Percentiles rank a stretch among this genome's conserved stretches.
phyloP scores from a whole-genome alignment of 2,329 filamentous ascomycete species.

The Colletotrichum sublineola region DNA sequence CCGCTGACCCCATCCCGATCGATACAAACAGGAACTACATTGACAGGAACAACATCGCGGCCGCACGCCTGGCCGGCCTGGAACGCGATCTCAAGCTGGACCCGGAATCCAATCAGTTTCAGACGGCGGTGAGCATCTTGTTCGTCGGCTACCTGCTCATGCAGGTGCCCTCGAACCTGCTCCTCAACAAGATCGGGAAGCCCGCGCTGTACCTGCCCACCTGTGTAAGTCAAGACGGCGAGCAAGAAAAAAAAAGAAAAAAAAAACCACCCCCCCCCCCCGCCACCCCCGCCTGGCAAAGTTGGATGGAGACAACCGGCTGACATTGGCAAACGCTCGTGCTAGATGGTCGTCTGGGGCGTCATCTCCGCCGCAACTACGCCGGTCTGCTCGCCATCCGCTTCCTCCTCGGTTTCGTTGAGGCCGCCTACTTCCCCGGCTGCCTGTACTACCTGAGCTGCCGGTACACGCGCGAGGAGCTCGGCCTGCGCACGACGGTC shows the following conservation, averaged over 20 bases:
- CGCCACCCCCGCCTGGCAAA: neutral
- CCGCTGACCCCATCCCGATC: neutral
- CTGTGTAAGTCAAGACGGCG: conserved; percentile 53
- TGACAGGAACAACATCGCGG: conserved; percentile 57
- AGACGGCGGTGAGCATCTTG: conserved; percentile 63
- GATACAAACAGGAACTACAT: conserved; percentile 33
- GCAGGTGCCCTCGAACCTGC: conserved; percentile 65
- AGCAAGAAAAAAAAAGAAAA: too few relatives aligned
- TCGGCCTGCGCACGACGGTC: conserved; percentile 74
- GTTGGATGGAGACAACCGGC: too few relatives aligned
- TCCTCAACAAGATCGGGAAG: conserved; percentile 65
- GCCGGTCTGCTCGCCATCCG: conserved; percentile 52
- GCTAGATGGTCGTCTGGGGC: conserved; percentile 58
- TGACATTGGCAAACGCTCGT: neutral
- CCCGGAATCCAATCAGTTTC: conserved; percentile 50
- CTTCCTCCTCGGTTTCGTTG: conserved; percentile 46
- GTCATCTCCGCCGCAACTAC: conserved; percentile 58
- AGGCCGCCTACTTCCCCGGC: conserved; percentile 49
- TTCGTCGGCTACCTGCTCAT: conserved; percentile 66
- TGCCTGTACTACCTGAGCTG: conserved; percentile 73
- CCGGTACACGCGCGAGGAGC: conserved; percentile 79
- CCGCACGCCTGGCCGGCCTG: conserved; percentile 65
- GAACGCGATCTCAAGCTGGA: conserved; percentile 54
- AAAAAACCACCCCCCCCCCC: too few relatives aligned
- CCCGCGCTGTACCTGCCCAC: conserved; percentile 60